Percentiles rank a stretch among this genome's conserved stretches.
These are phyloP conservation scores for Phialophora verrucosa DNA, from an alignment of 2,329 filamentous ascomycete species.

Conservation along the genomic window DNA sequence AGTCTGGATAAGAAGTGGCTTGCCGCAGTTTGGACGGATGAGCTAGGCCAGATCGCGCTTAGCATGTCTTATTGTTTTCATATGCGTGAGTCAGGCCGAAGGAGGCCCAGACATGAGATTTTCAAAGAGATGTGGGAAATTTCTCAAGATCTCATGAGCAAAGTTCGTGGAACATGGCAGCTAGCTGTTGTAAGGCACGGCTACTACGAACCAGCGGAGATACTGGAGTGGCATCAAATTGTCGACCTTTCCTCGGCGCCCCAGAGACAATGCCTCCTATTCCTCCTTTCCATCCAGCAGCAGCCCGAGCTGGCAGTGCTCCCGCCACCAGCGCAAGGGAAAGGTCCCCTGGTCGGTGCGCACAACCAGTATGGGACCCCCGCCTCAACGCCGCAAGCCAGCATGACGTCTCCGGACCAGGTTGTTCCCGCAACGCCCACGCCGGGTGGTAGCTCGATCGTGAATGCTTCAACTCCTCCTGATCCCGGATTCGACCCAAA, in stretches of 20 bases:
- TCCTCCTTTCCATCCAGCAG: slow-evolving; percentile 33
- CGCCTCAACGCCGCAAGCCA: slow-evolving; percentile 38
- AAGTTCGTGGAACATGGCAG: slow-evolving; percentile 60
- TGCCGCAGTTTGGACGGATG: slow-evolving; percentile 65
- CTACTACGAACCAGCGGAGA: slow-evolving; percentile 57
- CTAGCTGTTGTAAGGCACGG: slow-evolving; percentile 61
- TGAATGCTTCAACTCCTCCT: slow-evolving; percentile 39
- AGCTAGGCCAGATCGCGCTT: slow-evolving; percentile 59
- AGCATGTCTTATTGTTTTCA: slow-evolving; percentile 61
- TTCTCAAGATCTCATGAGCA: slow-evolving; percentile 61
- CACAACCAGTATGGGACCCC: slow-evolving; percentile 38
- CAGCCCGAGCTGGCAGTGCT: slow-evolving; percentile 24
- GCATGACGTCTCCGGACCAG: slow-evolving; percentile 49
- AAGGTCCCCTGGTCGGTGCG: slow-evolving; percentile 2
- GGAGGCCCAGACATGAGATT: slow-evolving; percentile 54
- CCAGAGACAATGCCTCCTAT: slow-evolving; percentile 25
- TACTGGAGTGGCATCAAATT: slow-evolving; percentile 47
- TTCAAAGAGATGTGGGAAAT: slow-evolving; percentile 64
- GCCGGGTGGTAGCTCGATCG: slow-evolving; percentile 32
- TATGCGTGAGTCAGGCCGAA: slow-evolving; percentile 18
- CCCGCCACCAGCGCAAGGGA: slow-evolving; percentile 11
- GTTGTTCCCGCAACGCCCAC: slow-evolving; percentile 48
- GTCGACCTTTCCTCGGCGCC: slow-evolving; percentile 16
- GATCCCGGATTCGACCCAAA: slow-evolving; percentile 34
- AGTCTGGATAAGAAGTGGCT: slow-evolving; percentile 64